A percentile compares a stretch with the other conserved stretches of the same genome.
phyloP scores from a whole-genome alignment of 2,329 filamentous ascomycete species.

The Nothopassalora personata region DNA sequence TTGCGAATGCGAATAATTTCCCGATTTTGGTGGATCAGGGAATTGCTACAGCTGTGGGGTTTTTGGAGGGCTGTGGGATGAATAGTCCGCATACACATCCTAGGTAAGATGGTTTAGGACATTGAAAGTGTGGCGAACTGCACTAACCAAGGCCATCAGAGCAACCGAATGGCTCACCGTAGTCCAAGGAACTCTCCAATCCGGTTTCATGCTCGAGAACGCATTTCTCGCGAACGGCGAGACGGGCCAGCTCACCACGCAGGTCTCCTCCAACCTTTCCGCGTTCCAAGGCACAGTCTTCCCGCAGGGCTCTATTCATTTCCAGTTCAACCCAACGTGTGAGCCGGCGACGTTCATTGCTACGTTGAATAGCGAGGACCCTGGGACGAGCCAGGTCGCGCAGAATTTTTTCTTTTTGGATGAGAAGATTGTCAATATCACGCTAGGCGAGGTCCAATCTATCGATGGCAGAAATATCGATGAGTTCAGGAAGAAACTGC shows the following conservation, averaged over 20 bases:
- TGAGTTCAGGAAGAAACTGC: slow-evolving; percentile 12
- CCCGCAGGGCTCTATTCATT: slow-evolving; percentile 41
- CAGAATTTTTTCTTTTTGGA: slow-evolving; percentile 38
- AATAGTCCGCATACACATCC: slow-evolving; percentile 39
- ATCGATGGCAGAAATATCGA: slow-evolving; percentile 16
- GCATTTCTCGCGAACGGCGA: slow-evolving; percentile 27
- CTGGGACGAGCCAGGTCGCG: slow-evolving; percentile 39
- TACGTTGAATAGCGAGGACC: slow-evolving; percentile 41
- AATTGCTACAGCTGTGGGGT: slow-evolving; percentile 12
- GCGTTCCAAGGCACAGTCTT: slow-evolving; percentile 45
- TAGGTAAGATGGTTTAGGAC: too few species aligned
- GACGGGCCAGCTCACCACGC: slow-evolving; percentile 23
- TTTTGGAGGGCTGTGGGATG: slow-evolving; percentile 41
- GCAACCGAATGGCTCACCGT: slow-evolving; percentile 47
- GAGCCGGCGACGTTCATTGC: slow-evolving; percentile 42
- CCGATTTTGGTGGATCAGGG: slow-evolving; percentile 16
- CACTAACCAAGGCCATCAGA: slow-evolving; percentile 11
- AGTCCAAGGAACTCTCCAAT: slow-evolving; percentile 38
- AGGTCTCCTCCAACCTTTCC: slow-evolving; percentile 37
- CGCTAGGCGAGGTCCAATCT: slow-evolving; percentile 9
- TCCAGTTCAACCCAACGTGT: slow-evolving; percentile 46
- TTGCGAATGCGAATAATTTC: slow-evolving; percentile 16
- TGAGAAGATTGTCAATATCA: slow-evolving; percentile 12
- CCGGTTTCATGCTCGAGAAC: slow-evolving; percentile 47
- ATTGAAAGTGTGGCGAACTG: too few species aligned